Percentiles rank a stretch among this genome's conserved stretches.
Evolutionary conservation across 768 basidiomycete species (phyloP).

Genomic region (Exidia glandulosa): DNA sequence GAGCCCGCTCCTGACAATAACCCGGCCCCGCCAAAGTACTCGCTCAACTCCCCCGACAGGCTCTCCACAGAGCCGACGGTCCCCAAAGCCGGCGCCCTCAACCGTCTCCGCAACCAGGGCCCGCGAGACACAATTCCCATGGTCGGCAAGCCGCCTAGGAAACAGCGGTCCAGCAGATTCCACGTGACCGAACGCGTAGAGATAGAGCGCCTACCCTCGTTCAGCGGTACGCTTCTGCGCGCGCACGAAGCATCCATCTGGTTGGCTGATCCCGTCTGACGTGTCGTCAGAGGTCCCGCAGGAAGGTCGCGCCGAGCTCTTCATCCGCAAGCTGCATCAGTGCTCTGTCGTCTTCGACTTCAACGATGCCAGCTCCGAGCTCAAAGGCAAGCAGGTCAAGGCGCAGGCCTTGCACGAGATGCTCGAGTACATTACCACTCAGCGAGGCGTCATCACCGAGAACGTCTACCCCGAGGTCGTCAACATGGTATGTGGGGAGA

Average conservation of each 20-base stretch:
- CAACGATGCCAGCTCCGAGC: constrained; percentile 90
- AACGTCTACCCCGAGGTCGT: constrained; percentile 98
- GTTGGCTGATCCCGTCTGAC: background rate
- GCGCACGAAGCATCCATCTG: background rate
- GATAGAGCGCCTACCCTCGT: constrained; percentile 86
- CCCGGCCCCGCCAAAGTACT: constrained; percentile 22
- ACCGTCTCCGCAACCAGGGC: constrained; percentile 56
- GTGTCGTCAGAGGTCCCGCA: constrained; percentile 65
- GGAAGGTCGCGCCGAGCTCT: constrained; percentile 79
- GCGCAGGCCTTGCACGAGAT: constrained; percentile 96
- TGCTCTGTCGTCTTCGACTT: constrained; percentile 98
- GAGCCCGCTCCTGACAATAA: constrained; percentile 44
- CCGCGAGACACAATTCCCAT: constrained; percentile 97
- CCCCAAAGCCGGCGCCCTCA: constrained; percentile 42
- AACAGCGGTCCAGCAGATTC: constrained; percentile 94
- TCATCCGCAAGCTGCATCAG: constrained; percentile 90
- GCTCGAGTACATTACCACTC: constrained; percentile 97
- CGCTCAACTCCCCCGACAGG: constrained; percentile 4
- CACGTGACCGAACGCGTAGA: constrained; percentile 94
- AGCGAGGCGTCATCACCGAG: constrained; percentile 93
- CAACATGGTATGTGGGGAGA: constrained; percentile 64
- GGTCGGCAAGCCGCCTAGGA: constrained; percentile 90
- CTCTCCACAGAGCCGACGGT: constrained; percentile 11
- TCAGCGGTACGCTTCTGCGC: constrained; percentile 48
- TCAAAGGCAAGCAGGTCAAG: constrained; percentile 98